Evolutionary conservation across 441 rosid genomes (phyloP), one percentile per base, ranked within the genome.

Genomic region (Eutrema salsugineum): DNA sequence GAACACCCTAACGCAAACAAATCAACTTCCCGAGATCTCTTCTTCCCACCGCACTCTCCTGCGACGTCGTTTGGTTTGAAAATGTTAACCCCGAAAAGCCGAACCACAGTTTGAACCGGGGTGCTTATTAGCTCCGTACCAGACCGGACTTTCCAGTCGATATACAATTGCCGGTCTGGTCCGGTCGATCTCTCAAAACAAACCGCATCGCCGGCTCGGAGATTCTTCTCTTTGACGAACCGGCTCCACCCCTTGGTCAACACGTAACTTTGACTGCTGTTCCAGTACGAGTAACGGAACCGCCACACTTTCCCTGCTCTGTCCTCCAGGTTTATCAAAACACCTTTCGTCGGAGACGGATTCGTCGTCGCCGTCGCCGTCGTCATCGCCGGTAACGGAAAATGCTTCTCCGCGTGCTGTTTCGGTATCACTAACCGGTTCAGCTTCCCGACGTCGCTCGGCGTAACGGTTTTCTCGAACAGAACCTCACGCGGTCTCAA

Each of bases 211-310:
- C 97, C 97, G 54, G 97, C 94, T 50, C 80, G 81, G 44, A 93
- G 78, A 70, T 66, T 80, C 82, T 87, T 93, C 77, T 93, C 98
- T 66, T 89, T 90, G 1, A 93, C 98, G 60, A 88, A 93, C 38
- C 92, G 83, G 86, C 93, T 93, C 98, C 97, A 90, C 0, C 97
- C 97, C 70, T 88, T 89, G 2, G 98, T 93, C 76, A 93, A 79
- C 54, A 93, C 98, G 50, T 90, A 93, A 60, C 97, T 93, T 55
- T 93, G 98, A 77, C 98, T 93, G 28, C 93, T 93, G 63, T 86
- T 93, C 98, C 97, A 93, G 68, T 93, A 90, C 0, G 98, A 93
- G 69, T 93, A 93, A 63, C 97, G 77, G 59, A 93, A 93, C 76
- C 97, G 65, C 98, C 98, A 93, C 8, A 93, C 95, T 76, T 90